phyloP scores from a whole-genome alignment of 108 stramenopile genomes.

The Skeletonema costatum region DNA sequence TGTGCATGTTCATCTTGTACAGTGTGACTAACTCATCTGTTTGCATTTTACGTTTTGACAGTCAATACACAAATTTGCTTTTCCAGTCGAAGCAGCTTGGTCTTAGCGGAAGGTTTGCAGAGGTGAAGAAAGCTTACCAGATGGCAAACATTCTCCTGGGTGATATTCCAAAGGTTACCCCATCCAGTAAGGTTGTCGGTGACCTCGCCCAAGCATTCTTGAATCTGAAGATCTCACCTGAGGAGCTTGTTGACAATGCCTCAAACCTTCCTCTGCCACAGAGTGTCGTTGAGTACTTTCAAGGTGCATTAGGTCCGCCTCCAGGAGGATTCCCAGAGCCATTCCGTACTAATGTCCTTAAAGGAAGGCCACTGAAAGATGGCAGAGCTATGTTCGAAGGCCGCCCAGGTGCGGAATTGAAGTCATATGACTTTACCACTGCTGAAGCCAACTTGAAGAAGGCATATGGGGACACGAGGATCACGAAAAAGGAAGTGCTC shows the following conservation, averaged over 20 bases:
- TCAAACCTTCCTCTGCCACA: slow-evolving; percentile 69
- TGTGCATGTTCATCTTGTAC: neutral
- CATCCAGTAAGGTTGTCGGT: slow-evolving; percentile 87
- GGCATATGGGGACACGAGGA: slow-evolving; percentile 51
- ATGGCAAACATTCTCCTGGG: slow-evolving; percentile 81
- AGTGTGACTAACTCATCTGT: neutral
- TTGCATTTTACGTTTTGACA: neutral
- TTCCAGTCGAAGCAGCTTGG: slow-evolving; percentile 85
- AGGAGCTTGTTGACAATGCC: slow-evolving; percentile 61
- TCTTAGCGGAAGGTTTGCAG: slow-evolving; percentile 65
- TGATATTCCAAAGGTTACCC: slow-evolving; percentile 91
- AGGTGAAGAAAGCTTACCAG: slow-evolving; percentile 80
- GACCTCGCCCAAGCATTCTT: slow-evolving; percentile 89
- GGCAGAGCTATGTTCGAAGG: slow-evolving; percentile 68
- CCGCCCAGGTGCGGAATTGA: slow-evolving; percentile 80
- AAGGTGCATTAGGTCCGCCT: slow-evolving; percentile 69
- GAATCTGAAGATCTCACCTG: slow-evolving; percentile 57
- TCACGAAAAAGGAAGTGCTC: slow-evolving; percentile 65
- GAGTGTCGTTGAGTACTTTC: slow-evolving; percentile 88
- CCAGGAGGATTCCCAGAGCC: slow-evolving; percentile 87
- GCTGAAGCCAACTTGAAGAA: slow-evolving; percentile 54
- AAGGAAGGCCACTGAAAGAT: slow-evolving; percentile 58
- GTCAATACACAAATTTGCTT: slow-evolving; percentile 91
- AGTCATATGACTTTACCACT: slow-evolving; percentile 62
- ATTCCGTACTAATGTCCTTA: slow-evolving; percentile 66